Conservation (phyloP, 352 stramenopile species). For the Phytopythium ostracodes region DNA sequence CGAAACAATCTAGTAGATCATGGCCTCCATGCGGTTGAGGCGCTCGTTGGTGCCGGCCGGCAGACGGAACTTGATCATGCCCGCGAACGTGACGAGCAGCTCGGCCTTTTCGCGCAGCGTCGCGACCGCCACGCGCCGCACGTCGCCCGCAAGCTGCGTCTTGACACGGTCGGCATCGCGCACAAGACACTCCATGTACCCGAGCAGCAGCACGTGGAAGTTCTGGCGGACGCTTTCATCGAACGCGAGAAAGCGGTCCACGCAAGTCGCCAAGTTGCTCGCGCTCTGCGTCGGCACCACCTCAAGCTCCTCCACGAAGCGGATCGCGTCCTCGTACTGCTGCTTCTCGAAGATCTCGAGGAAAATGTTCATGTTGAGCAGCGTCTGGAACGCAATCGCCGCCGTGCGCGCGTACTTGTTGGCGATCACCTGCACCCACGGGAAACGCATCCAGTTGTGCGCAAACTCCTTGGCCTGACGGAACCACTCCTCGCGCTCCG, state of each 20-base stretch:
- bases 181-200: conserved; percentile 86
- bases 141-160: conserved; percentile 53
- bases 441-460: conserved; percentile 84
- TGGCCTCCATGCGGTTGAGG: conserved; percentile 83
- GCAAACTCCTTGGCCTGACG: conserved; percentile 79
- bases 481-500: conserved; percentile 80
- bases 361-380: conserved; percentile 86
- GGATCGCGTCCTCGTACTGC: conserved; percentile 78
- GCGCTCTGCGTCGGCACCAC: conserved; percentile 63
- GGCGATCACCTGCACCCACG: conserved; percentile 72
- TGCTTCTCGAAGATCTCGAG: conserved; percentile 81
- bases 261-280: conserved; percentile 53
- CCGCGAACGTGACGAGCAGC: conserved; percentile 79
- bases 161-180: conserved; percentile 79
- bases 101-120: conserved; percentile 74
- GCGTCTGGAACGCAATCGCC: conserved; percentile 78
- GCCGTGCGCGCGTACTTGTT: conserved; percentile 66
- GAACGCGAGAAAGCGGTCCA: conserved; percentile 82
- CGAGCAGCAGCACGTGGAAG: conserved; percentile 81
- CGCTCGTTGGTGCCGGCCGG: conserved; percentile 78
- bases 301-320: conserved; percentile 77
- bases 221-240: conserved; percentile 81
- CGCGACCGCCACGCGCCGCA: conserved; percentile 37
- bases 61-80: conserved; percentile 88
- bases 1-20: conserved; percentile 79